phyloP scores from a whole-genome alignment of 176 grass and related monocot species.

The Bothriochloa decipiens region DNA sequence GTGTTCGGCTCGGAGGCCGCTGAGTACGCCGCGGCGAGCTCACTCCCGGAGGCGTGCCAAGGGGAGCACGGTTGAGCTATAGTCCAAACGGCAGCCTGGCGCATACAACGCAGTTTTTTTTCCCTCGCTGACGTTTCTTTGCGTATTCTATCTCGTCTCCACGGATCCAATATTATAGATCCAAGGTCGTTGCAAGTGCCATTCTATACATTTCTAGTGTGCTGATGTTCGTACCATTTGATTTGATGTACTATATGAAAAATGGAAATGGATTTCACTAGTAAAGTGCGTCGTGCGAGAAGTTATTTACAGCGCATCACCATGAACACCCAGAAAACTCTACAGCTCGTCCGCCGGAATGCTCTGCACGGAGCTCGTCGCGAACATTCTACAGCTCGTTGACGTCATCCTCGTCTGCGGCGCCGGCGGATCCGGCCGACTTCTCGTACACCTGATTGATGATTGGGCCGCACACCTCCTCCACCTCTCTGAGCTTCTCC shows the following conservation, averaged over 20 bases:
- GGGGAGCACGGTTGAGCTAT: slow-evolving; percentile 8
- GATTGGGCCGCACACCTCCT: slow-evolving; percentile 7
- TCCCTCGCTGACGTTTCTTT: too few relatives aligned
- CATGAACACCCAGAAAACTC: neutral
- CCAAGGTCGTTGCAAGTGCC: neutral
- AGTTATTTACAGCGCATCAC: neutral
- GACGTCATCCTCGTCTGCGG: slow-evolving; percentile 33
- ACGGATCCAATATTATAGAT: slow-evolving; percentile 38
- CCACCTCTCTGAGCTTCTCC: slow-evolving; percentile 34
- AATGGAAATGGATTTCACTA: neutral
- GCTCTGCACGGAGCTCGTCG: neutral
- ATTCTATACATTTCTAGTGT: neutral
- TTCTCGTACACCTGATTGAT: slow-evolving; percentile 39
- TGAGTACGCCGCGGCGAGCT: neutral
- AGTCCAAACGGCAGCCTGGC: neutral
- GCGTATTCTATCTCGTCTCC: neutral
- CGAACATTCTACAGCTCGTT: slow-evolving; percentile 28
- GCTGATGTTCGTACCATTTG: neutral
- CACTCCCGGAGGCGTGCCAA: neutral
- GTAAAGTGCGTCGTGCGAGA: too few relatives aligned
- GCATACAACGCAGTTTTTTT: neutral
- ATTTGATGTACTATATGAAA: neutral
- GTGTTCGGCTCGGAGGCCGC: slow-evolving; percentile 53
- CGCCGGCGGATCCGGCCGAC: neutral
- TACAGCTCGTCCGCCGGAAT: neutral